phyloP scores from a whole-genome alignment of 2,329 filamentous ascomycete species.

The Xylariaceae sp. region DNA sequence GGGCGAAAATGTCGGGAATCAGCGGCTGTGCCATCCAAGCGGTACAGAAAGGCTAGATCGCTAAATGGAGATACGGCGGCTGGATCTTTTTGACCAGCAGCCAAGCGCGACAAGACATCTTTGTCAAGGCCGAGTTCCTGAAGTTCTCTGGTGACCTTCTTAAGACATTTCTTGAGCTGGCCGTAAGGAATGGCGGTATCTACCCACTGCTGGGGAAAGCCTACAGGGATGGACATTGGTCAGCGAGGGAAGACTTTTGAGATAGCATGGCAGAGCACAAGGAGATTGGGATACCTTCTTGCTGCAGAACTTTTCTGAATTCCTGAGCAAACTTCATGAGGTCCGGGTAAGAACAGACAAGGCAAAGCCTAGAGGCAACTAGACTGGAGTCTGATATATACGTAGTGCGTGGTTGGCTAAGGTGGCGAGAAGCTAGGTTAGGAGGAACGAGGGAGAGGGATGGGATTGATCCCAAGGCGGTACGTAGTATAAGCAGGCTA shows the following conservation, averaged over 20 bases:
- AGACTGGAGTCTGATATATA: not conserved
- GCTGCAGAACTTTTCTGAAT: constrained; percentile 70
- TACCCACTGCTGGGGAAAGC: constrained; percentile 73
- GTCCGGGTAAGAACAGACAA: not conserved
- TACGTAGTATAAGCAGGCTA: too few relatives aligned
- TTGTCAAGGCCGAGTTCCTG: constrained; percentile 70
- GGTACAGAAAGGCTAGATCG: constrained; percentile 51
- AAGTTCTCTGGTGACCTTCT: constrained; percentile 75
- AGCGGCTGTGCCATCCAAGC: constrained; percentile 52
- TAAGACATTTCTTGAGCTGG: constrained; percentile 86
- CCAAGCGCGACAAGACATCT: constrained; percentile 67
- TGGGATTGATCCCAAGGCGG: too few relatives aligned
- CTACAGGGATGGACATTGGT: constrained; percentile 37
- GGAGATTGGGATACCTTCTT: constrained; percentile 49
- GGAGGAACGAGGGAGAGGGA: too few relatives aligned
- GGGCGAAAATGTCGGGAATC: constrained; percentile 60
- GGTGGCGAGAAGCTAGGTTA: too few relatives aligned
- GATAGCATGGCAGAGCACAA: not conserved
- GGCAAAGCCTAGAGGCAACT: not conserved
- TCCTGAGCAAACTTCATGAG: constrained; percentile 85
- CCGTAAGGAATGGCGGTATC: constrained; percentile 80
- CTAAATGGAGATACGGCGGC: constrained; percentile 40
- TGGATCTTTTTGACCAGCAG: constrained; percentile 53
- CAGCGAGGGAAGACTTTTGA: not conserved
- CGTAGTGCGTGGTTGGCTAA: too few relatives aligned